Percentiles rank a stretch among this genome's conserved stretches.
phyloP scores from a whole-genome alignment of 768 basidiomycete species.

The Leccinum arenicola region DNA sequence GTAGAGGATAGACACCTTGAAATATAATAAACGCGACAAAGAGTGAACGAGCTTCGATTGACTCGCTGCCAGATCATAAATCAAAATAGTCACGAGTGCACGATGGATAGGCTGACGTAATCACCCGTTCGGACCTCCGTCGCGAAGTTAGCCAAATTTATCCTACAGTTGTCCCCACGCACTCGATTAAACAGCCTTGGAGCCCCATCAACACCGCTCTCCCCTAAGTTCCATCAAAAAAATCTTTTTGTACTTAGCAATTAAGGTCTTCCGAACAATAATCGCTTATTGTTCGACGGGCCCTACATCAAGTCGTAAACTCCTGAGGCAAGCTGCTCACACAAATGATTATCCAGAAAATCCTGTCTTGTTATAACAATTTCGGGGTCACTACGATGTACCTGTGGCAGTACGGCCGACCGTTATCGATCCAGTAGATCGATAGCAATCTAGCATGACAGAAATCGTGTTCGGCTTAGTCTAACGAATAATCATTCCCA shows the following conservation, averaged over 20 bases:
- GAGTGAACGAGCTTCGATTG: constrained; percentile 5
- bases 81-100: background rate
- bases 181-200: background rate
- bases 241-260: background rate
- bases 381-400: background rate
- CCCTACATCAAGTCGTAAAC: background rate
- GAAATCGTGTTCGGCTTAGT: background rate
- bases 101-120: constrained; percentile 24
- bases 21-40: constrained; percentile 5
- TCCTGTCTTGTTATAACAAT: background rate
- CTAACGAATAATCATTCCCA: background rate
- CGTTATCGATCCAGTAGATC: background rate
- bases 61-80: constrained; percentile 26
- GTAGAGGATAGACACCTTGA: constrained; percentile 7
- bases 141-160: background rate
- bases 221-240: constrained; percentile 3
- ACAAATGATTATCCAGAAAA: background rate
- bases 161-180: background rate
- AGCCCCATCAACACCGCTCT: background rate
- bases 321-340: background rate
- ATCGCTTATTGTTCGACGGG: background rate
- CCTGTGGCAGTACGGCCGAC: background rate
- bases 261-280: constrained; percentile 2
- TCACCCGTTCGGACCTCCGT: background rate
- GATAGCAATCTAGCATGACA: background rate